phyloP scores from a whole-genome alignment of 1,284 basidiomycete genomes.

The Acaromyces ingoldii region DNA sequence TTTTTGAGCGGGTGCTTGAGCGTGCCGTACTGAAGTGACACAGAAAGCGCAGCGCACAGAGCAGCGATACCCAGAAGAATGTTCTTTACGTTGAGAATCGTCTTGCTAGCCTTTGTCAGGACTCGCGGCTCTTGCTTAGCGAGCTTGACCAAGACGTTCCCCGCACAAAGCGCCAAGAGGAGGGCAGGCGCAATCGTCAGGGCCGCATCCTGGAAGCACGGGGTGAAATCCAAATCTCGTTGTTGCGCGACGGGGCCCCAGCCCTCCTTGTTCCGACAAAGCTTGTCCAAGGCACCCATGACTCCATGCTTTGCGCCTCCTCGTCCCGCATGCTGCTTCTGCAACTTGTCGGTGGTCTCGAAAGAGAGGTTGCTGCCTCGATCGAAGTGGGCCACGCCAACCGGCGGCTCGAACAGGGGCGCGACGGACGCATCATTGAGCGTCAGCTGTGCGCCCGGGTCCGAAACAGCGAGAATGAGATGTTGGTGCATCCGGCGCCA shows the following conservation, averaged over 20 bases:
- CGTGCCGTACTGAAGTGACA: not conserved
- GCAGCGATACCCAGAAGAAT: not conserved
- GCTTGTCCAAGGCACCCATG: not conserved
- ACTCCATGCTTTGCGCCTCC: too few species aligned
- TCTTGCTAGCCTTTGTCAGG: not conserved
- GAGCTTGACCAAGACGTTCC: not conserved
- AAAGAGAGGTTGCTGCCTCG: too few species aligned
- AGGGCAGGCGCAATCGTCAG: slow-evolving; percentile 34
- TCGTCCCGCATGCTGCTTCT: too few species aligned
- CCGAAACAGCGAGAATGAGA: too few species aligned
- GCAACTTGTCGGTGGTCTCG: too few species aligned
- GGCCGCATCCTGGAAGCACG: slow-evolving; percentile 70
- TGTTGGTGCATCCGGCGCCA: too few species aligned
- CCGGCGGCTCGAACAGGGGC: too few species aligned
- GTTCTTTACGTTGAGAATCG: not conserved
- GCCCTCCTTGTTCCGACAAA: slow-evolving; percentile 49
- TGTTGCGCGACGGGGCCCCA: slow-evolving; percentile 62
- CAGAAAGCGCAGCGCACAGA: not conserved
- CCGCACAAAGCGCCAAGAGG: slow-evolving; percentile 27
- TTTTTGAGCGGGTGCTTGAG: not conserved
- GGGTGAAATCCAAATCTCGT: slow-evolving; percentile 71
- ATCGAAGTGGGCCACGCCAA: too few species aligned
- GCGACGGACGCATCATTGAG: too few species aligned
- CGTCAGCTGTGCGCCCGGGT: too few species aligned
- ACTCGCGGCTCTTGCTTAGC: not conserved